Evolutionary conservation across 257 asterid genomes (phyloP).

Genomic region (Nicotiana sylvestris): DNA sequence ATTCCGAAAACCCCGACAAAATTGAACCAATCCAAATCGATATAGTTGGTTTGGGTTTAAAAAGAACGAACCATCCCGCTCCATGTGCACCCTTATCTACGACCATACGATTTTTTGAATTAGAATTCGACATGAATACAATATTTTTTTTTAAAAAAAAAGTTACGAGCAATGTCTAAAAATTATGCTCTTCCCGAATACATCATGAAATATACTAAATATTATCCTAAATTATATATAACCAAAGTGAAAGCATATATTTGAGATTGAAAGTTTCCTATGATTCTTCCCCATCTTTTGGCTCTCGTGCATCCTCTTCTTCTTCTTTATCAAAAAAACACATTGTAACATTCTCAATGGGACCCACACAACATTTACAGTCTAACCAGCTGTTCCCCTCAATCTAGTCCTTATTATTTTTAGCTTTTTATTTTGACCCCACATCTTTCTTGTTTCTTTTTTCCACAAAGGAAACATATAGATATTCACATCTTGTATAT

Average conservation of each 20-base stretch:
- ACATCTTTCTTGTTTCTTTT: slow-evolving; percentile 24
- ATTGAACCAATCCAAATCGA: no score
- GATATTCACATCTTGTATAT: no score
- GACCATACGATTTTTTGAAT: no score
- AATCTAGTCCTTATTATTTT: slow-evolving; percentile 16
- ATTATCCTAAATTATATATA: neutral
- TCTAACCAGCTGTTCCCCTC: slow-evolving; percentile 67
- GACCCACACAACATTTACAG: slow-evolving; percentile 52
- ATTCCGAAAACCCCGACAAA: no score
- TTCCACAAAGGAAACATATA: neutral
- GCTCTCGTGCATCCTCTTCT: slow-evolving; percentile 16
- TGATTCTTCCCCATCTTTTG: slow-evolving; percentile 44
- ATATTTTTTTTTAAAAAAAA: no score
- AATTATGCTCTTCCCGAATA: no score
- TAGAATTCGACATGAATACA: no score
- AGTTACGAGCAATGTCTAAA: no score
- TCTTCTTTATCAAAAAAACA: neutral
- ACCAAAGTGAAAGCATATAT: slow-evolving; percentile 38
- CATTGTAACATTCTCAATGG: slow-evolving; percentile 54
- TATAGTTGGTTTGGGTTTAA: no score
- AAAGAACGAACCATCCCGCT: no score
- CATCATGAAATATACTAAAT: neutral
- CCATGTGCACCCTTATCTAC: no score
- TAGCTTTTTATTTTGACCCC: slow-evolving; percentile 51
- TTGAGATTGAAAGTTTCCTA: slow-evolving; percentile 68